Conservation (phyloP, 2,329 filamentous ascomycete genomes). For the Colletotrichum sojae region DNA sequence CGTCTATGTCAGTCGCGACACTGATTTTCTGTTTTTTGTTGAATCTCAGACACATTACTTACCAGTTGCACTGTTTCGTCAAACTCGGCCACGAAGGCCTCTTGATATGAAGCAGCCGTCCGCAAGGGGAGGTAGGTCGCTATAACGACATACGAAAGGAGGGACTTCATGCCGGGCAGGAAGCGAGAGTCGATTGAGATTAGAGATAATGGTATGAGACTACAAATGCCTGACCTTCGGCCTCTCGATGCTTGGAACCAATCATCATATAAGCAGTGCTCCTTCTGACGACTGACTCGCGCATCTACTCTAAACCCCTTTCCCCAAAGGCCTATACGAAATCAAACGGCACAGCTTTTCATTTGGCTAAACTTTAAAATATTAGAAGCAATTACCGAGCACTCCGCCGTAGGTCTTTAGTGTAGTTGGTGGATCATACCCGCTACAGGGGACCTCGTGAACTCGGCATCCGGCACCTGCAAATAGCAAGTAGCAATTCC, state of each 20-base stretch:
- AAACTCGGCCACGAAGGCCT: conserved; percentile 27
- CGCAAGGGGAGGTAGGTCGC: conserved; percentile 21
- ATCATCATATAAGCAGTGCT: too few species aligned
- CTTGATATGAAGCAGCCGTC: conserved; percentile 1
- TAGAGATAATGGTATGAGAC: too few species aligned
- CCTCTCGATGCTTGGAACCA: too few species aligned
- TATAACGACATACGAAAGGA: conserved; percentile 8
- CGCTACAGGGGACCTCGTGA: background rate
- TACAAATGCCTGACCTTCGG: too few species aligned
- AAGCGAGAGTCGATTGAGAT: background rate
- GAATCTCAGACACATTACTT: background rate
- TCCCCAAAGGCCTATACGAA: background rate
- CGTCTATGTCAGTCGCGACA: background rate
- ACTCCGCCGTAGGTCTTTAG: background rate
- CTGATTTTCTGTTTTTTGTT: background rate
- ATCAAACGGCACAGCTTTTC: background rate
- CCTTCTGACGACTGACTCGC: background rate
- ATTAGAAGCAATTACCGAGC: conserved; percentile 7
- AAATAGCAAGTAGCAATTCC: too few species aligned
- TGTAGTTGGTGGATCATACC: background rate
- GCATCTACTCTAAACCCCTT: background rate
- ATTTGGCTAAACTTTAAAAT: conserved; percentile 17
- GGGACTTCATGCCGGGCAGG: conserved; percentile 20
- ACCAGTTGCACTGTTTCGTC: conserved; percentile 13
- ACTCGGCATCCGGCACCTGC: too few species aligned